Evolutionary conservation across 2,329 filamentous ascomycete species (phyloP), one percentile per base, ranked within the genome.

Genomic region (Juglanconis oblonga): DNA sequence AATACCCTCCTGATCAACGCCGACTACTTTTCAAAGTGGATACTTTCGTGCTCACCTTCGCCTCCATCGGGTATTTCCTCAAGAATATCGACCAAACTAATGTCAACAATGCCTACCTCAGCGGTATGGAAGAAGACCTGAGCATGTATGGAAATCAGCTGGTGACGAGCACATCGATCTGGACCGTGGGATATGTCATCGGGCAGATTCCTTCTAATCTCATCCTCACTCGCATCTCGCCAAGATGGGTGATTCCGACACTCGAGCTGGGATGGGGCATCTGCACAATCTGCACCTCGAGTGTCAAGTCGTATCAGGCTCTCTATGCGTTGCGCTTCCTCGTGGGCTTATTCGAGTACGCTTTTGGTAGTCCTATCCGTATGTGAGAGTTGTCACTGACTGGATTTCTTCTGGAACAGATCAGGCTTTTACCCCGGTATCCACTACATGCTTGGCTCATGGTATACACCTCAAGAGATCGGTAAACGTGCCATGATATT

Each of bases 401-500:
- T 31, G 24, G 17, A 24, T 31, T 13, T 24, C 14, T 48, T 32
- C 38, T 42, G 13, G 17, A 2, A 14, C 13, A 61, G 58, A 50
- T 61, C 58, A 7, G 58, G 58, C 3, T 61, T 61, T n/a, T 61
- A 61, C 36, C 54, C 58, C 14, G 58, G 76, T 17, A 76, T 69
- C 3, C 76, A 78, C 62, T 79, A 77, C 59, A 71, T 78, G 55
- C 70, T 79, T 3, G 76, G 77, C 6, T 73, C 81, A 0, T 88
- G 85, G 85, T 88, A 87, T 65, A 87, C 80, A 0, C 77, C 79
- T 14, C 74, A 76, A 11, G 86, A 88, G 62, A 77, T 89, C 0
- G 85, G 83, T 1, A 88, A 88, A 68, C 78, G 87, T 1, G 83
- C 79, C 4, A 85, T 83, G 51, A 82, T 89, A 52, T 89, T 88